These are phyloP conservation scores for Zygnema cylindricum DNA, from an alignment of 139 green algal genomes.

Conservation along the genomic window DNA sequence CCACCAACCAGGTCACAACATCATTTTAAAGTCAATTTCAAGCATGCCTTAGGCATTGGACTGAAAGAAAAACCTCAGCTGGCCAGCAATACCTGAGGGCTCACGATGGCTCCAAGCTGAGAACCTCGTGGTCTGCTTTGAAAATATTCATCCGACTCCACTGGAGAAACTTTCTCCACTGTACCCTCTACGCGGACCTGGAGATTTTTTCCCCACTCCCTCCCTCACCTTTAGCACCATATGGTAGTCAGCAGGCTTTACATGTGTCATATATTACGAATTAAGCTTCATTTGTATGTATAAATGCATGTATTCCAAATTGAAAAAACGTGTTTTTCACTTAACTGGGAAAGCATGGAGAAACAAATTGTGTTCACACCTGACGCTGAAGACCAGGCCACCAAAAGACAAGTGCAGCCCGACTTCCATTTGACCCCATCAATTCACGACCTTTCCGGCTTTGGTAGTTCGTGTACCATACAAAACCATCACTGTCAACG, in stretches of 20 bases:
- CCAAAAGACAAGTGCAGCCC: constrained; percentile 78
- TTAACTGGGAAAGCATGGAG: too few relatives aligned
- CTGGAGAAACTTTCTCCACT: constrained; percentile 72
- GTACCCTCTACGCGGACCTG: constrained; percentile 83
- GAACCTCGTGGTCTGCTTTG: constrained; percentile 76
- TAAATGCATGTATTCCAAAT: too few relatives aligned
- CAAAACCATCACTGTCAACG: constrained; percentile 78
- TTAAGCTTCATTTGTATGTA: background rate
- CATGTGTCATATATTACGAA: too few relatives aligned
- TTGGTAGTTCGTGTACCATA: constrained; percentile 87
- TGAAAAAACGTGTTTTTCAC: too few relatives aligned
- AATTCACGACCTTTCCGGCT: constrained; percentile 77
- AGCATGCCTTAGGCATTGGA: too few relatives aligned
- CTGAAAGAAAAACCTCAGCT: too few relatives aligned
- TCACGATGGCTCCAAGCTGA: constrained; percentile 82
- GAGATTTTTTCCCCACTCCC: too few relatives aligned
- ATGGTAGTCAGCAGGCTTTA: too few relatives aligned
- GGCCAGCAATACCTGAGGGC: constrained; percentile 73
- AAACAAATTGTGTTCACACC: constrained; percentile 47
- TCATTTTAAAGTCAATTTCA: too few relatives aligned
- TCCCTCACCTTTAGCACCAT: constrained; percentile 2
- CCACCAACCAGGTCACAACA: background rate
- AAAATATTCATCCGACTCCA: constrained; percentile 85
- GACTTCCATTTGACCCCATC: constrained; percentile 15
- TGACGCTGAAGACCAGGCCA: constrained; percentile 83